Conservation (phyloP, 345 rosid genomes). For the Tarenaya hassleriana region DNA sequence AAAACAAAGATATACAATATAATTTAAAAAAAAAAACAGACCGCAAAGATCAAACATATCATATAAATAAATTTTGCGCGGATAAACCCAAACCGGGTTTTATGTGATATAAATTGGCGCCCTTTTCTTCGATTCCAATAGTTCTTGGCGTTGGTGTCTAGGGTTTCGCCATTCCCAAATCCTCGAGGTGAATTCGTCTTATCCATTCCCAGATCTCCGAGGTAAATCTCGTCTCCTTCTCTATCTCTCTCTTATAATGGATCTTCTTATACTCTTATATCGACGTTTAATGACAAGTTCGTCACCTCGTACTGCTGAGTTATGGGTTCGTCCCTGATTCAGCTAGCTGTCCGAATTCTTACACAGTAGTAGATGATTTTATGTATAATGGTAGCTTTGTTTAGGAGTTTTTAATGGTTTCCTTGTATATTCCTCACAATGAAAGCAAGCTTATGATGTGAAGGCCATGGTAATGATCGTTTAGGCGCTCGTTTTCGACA, state of each 20-base stretch:
- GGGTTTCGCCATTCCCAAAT: constrained; percentile 58
- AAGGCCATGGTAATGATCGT: constrained; percentile 15
- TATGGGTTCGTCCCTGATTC: background rate
- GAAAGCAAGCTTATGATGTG: too few relatives aligned
- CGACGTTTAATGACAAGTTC: too few relatives aligned
- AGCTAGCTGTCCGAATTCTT: too few relatives aligned
- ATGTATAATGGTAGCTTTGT: background rate
- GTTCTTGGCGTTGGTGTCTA: background rate
- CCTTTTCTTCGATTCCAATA: too few relatives aligned
- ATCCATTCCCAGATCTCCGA: constrained; percentile 53
- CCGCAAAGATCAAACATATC: too few relatives aligned
- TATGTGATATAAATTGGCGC: too few relatives aligned
- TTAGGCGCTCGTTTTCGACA: background rate
- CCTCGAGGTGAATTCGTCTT: constrained; percentile 49
- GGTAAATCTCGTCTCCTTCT: constrained; percentile 22
- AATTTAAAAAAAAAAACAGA: too few relatives aligned
- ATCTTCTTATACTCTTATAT: background rate
- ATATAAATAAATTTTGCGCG: too few relatives aligned
- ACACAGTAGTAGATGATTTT: background rate
- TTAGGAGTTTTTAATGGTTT: constrained; percentile 42
- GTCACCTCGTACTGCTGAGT: too few relatives aligned
- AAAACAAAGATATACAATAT: too few relatives aligned
- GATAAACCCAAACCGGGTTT: too few relatives aligned
- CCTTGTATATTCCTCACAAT: too few relatives aligned
- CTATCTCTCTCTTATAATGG: background rate